These are phyloP conservation scores for Colletotrichum cuscutae DNA, from an alignment of 2,329 filamentous ascomycete genomes.

Conservation along the genomic window DNA sequence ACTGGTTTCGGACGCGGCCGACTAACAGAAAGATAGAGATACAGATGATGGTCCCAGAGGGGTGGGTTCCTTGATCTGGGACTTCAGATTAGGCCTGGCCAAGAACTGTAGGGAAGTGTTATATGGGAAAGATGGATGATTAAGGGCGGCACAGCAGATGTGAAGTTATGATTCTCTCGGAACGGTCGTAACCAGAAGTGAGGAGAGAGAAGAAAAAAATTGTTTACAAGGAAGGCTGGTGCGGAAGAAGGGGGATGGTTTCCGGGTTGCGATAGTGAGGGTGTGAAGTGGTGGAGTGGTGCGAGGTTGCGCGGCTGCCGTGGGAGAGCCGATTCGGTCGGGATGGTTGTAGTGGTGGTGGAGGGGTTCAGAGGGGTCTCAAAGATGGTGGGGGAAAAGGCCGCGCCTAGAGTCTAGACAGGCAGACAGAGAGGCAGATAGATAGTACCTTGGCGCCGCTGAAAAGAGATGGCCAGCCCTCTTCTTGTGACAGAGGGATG, in stretches of 20 bases:
- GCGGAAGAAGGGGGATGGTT: slow-evolving; percentile 27
- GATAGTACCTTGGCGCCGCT: slow-evolving; percentile 14
- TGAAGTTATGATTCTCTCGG: background rate
- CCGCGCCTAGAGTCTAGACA: slow-evolving; percentile 15
- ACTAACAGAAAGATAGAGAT: background rate
- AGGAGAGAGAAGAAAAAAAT: background rate
- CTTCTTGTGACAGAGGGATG: background rate
- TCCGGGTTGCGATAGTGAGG: slow-evolving; percentile 20
- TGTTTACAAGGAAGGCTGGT: slow-evolving; percentile 15
- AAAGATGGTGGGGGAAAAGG: slow-evolving; percentile 32
- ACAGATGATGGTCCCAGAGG: background rate
- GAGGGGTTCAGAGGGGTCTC: slow-evolving; percentile 27
- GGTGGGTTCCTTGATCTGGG: background rate
- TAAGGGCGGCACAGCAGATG: slow-evolving; percentile 14
- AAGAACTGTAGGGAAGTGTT: background rate
- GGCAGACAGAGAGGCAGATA: background rate
- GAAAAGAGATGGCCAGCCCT: slow-evolving; percentile 14
- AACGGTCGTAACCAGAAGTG: background rate
- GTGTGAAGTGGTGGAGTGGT: slow-evolving; percentile 26
- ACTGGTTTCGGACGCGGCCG: slow-evolving; percentile 12
- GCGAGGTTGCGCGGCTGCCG: slow-evolving; percentile 35
- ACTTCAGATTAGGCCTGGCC: slow-evolving; percentile 2
- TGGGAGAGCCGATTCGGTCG: slow-evolving; percentile 37
- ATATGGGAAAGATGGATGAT: slow-evolving; percentile 15
- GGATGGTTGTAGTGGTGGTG: slow-evolving; percentile 30